A percentile compares a stretch with the other conserved stretches of the same genome.
These are phyloP conservation scores for Chytriomyces confervae DNA, from an alignment of 192 early-diverging fungal species.

Conservation along the genomic window DNA sequence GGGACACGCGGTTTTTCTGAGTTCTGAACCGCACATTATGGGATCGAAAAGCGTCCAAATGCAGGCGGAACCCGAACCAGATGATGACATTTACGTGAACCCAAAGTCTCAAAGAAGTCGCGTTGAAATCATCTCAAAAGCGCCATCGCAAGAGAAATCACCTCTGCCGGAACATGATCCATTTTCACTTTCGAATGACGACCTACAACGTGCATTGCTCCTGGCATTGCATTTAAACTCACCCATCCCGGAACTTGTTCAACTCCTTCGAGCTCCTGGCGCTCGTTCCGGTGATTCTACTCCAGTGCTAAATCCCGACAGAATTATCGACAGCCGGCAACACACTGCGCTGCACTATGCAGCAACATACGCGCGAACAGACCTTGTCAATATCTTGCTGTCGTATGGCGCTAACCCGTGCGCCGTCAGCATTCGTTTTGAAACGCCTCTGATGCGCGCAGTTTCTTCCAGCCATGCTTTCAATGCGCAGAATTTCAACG, in stretches of 20 bases:
- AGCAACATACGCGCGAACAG: constrained; percentile 18
- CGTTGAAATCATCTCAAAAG: not conserved
- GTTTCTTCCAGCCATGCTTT: constrained; percentile 6
- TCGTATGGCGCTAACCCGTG: constrained; percentile 26
- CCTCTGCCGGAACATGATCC: not conserved
- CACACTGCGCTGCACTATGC: constrained; percentile 40
- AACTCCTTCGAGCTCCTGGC: constrained; percentile 13
- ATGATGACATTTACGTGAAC: not conserved
- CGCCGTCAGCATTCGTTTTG: not conserved
- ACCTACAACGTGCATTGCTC: constrained; percentile 21
- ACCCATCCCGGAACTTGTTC: not conserved
- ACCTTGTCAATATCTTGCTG: constrained; percentile 16
- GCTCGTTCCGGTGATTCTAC: not conserved
- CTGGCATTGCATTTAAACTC: not conserved
- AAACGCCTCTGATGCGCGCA: constrained; percentile 40
- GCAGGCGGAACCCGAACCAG: not conserved
- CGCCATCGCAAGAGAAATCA: not conserved
- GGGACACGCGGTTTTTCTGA: constrained; percentile 5
- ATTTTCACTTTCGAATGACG: not conserved
- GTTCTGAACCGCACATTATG: not conserved
- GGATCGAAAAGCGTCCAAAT: not conserved
- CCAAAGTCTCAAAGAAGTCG: not conserved
- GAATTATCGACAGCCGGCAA: constrained; percentile 31
- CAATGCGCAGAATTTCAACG: constrained; percentile 19
- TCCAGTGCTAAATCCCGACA: constrained; percentile 18